Evolutionary conservation across 257 asterid species (phyloP).

Genomic region (Agastache rugosa): DNA sequence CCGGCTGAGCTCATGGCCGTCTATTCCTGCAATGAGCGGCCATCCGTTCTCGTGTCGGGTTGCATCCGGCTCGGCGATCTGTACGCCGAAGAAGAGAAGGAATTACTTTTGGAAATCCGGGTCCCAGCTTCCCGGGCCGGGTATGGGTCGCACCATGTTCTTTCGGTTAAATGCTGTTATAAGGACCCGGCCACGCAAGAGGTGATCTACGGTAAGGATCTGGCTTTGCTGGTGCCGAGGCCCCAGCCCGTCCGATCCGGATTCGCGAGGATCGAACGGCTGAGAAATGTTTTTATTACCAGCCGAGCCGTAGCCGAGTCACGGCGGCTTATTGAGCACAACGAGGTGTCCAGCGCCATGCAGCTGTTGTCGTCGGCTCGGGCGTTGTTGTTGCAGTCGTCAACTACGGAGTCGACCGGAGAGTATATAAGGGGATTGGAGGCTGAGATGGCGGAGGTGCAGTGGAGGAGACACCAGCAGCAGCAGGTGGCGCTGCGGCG

Average conservation of each 20-base stretch:
- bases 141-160: conserved; percentile 66
- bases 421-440: conserved; percentile 61
- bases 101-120: conserved; percentile 64
- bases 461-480: conserved; percentile 59
- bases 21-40: conserved; percentile 62
- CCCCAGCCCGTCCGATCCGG: conserved; percentile 64
- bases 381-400: conserved; percentile 63
- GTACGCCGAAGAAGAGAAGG: conserved; percentile 84
- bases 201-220: conserved; percentile 53
- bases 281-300: conserved; percentile 64
- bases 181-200: conserved; percentile 72
- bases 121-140: conserved; percentile 56
- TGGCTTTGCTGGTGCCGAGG: conserved; percentile 61
- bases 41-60: conserved; percentile 54
- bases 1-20: conserved; percentile 81
- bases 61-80: conserved; percentile 75
- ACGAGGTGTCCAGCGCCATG: conserved; percentile 68
- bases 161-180: conserved; percentile 57
- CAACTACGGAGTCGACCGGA: conserved; percentile 48
- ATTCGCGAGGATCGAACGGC: conserved; percentile 54
- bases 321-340: conserved; percentile 63
- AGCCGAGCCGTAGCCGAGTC: conserved; percentile 86
- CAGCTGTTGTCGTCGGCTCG: conserved; percentile 77
- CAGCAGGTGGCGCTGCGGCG: conserved; percentile 41
- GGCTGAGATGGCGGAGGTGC: conserved; percentile 72